Evolutionary conservation across 352 stramenopile species (phyloP), one percentile per base, ranked within the genome.

Genomic region (Pseudoperonospora humuli): DNA sequence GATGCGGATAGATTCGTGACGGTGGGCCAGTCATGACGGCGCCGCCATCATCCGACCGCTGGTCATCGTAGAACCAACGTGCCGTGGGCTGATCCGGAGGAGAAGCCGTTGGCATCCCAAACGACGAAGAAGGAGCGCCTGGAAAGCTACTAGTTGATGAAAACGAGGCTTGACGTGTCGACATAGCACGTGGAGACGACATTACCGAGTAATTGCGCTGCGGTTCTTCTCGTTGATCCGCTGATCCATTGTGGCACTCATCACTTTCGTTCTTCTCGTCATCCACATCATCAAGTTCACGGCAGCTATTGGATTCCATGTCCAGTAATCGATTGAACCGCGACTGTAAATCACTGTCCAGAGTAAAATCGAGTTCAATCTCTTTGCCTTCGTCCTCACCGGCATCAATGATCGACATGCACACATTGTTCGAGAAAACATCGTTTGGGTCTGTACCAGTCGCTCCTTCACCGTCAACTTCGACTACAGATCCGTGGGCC

Each of bases 1-100:
- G 82, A 45, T 94, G 82, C 11, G 75, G 76, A 48, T 86, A 88
- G 35, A 94, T 93, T 7, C 76, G 67, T 25, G 75, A 88, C 11
- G 82, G 79, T 5, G 65, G 62, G 0, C 73, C 78, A 34, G 64
- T 67, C 29, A 64, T 61, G 1, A 45, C 46, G 25, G 53, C 41
- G 5, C 61, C 57, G 11, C 45, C 46, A 45, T 61, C 59, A 47
- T 77, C 58, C 1, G 45, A 51, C 9, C 43, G 23, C 2, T 55
- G 40, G 9, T 85, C 75, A 45, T 91, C 79, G 38, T 88, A 87
- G 29, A 85, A 91, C 79, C 79, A 91, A 0, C 79, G 71, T 10
- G 79, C 79, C 1, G 68, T 87, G 18, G 76, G 76, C 11, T 91
- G 72, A 31, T 87, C 75, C 8, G 71, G 72, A 19, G 75, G 74